These are phyloP conservation scores for Fraxinus sp. DNA, from an alignment of 305 asterid genomes.

Conservation along the genomic window DNA sequence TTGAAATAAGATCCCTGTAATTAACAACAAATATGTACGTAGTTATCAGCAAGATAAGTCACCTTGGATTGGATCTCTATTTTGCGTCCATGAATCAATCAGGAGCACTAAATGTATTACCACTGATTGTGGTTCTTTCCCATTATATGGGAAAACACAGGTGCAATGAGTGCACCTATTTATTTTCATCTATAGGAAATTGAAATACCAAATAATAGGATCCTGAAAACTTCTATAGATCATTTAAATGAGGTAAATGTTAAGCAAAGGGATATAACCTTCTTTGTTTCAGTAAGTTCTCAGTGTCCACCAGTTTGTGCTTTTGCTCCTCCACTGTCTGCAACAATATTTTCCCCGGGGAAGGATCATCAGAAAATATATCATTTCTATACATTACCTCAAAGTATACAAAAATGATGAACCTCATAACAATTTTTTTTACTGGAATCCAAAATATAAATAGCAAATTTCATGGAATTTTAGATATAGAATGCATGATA, in stretches of 20 bases:
- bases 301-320: conserved; percentile 58
- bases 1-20: conserved; percentile 74
- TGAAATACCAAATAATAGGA: not conserved
- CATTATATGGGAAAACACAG: not conserved
- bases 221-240: not conserved
- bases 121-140: not conserved
- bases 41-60: conserved; percentile 2
- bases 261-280: conserved; percentile 43
- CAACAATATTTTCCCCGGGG: not conserved
- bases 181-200: not conserved
- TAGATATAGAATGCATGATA: not conserved
- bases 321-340: conserved; percentile 91
- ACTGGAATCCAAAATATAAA: not conserved
- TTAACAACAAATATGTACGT: conserved; percentile 17
- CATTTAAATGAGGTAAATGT: not conserved
- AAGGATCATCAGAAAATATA: conserved; percentile 12
- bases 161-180: not conserved
- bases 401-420: conserved; percentile 3
- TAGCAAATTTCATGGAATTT: not conserved
- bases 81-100: not conserved
- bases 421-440: not conserved
- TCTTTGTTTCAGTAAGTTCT: conserved; percentile 54
- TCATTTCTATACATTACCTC: conserved; percentile 10
- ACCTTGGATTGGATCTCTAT: not conserved
- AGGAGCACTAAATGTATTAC: conserved; percentile 11